Base-by-base conservation (phyloP, 2,329 filamentous ascomycete species). In the Epichloe festucae region DNA sequence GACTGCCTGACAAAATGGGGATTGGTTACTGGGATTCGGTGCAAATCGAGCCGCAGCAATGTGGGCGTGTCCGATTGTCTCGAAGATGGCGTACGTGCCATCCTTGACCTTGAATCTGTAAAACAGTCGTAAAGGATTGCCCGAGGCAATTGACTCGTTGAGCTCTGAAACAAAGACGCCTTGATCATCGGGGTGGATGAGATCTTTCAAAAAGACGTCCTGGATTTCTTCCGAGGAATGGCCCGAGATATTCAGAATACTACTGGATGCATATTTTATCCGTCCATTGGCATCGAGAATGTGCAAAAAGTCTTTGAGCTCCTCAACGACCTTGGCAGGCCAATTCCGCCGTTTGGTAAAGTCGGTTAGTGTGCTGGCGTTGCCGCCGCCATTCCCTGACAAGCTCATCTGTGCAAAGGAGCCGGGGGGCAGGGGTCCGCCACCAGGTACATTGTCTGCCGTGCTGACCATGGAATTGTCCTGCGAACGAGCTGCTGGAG, bases 51-150 rank as follows among this genome's bases (percentile, higher is more conserved):
- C 82, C 19, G 77, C 80, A 38, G 85, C 85, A 55, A 95, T 83
- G 69, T 97, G 91, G 12, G 89, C 87, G 64, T 96, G 91, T 48
- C 91, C 91, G 58, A 91, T 83, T n/a, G 87, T 84, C 69, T 97
- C 91, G 63, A 97, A 88, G 51, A 96, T 87, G 56, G 77, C 75
- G 64, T 85, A 94, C 2, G 74, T 75, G 21, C 80, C 82, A 62
- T 93, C 87, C 60, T 76, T 76, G 58, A 81, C 81, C 66, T 82
- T 87, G 62, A 96, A 82, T 48, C 91, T 83, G 65, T 94, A 93
- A 71, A 94, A 95, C 65, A 95, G 82, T 53, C 87, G 85, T 55
- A 96, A 69, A 4, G 82, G 74, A 58, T 86, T 84, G n/a, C 85
- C 87, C 7, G 81, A 86, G 2, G 87, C 83, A 56, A 95, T 91